Evolutionary conservation across 2,329 filamentous ascomycete genomes (phyloP).

Genomic region (Lachnellula willkommii): DNA sequence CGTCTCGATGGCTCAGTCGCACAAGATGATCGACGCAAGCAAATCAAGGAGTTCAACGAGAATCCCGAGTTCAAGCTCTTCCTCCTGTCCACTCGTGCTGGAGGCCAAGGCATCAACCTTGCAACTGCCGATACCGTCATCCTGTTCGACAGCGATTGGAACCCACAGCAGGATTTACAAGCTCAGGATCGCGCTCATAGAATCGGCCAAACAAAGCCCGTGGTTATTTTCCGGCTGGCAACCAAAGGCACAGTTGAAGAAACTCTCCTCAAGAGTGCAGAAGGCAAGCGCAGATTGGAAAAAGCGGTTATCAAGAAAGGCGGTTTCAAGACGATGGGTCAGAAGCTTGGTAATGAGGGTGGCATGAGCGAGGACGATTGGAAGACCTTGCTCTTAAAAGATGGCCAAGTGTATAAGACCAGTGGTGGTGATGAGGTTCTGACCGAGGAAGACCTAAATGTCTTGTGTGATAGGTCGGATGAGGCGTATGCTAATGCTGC

Average conservation of each 20-base stretch:
- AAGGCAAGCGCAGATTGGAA: conserved; percentile 86
- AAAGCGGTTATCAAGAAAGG: conserved; percentile 96
- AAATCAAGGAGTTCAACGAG: conserved; percentile 70
- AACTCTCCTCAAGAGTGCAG: conserved; percentile 75
- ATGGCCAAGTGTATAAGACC: conserved; percentile 62
- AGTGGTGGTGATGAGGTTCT: conserved; percentile 59
- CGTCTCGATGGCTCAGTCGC: conserved; percentile 87
- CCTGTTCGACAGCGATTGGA: conserved; percentile 86
- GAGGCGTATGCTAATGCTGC: conserved; percentile 66
- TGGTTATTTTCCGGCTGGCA: conserved; percentile 88
- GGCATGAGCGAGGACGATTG: conserved; percentile 56
- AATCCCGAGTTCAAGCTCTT: conserved; percentile 68
- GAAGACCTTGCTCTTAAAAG: conserved; percentile 58
- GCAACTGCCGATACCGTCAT: conserved; percentile 89
- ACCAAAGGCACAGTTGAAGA: conserved; percentile 93
- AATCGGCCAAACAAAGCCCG: conserved; percentile 87
- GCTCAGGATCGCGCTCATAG: conserved; percentile 93
- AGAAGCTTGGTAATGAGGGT: conserved; percentile 50
- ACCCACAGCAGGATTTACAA: conserved; percentile 94
- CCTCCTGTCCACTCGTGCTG: conserved; percentile 81
- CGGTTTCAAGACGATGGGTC: conserved; percentile 65
- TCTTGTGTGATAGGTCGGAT: conserved; percentile 67
- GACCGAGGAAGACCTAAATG: conserved; percentile 68
- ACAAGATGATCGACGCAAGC: conserved; percentile 62
- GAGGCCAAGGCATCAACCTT: conserved; percentile 92